Percentiles rank a stretch among this genome's conserved stretches.
phyloP scores from a whole-genome alignment of 2,329 filamentous ascomycete species.

The Cryphonectria naterciae region DNA sequence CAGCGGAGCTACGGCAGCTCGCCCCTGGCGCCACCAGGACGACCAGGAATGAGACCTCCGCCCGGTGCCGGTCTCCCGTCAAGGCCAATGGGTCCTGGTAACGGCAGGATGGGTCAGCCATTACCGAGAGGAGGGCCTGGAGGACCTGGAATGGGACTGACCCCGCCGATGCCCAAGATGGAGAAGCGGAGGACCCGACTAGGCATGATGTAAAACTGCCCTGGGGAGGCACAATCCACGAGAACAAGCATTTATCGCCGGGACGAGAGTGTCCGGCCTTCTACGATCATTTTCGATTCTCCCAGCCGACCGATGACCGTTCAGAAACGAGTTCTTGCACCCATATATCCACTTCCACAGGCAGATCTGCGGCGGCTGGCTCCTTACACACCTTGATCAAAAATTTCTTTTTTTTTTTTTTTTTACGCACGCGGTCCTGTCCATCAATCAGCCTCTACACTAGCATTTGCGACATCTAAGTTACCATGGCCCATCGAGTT shows the following conservation, averaged over 20 bases:
- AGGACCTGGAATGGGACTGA: conserved; percentile 40
- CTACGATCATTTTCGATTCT: neutral
- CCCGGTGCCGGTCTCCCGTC: conserved; percentile 26
- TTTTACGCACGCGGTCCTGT: neutral
- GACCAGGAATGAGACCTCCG: conserved; percentile 28
- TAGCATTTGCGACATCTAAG: neutral
- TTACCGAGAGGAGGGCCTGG: conserved; percentile 43
- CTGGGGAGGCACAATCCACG: neutral
- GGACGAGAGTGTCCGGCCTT: neutral
- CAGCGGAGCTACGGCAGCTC: conserved; percentile 29
- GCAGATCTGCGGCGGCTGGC: neutral
- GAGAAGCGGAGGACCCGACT: conserved; percentile 66
- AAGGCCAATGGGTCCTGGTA: conserved; percentile 24
- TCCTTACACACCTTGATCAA: neutral
- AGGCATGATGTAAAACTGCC: conserved; percentile 54
- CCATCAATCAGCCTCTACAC: neutral
- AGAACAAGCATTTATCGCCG: neutral
- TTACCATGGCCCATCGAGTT: neutral
- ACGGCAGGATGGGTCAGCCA: conserved; percentile 27
- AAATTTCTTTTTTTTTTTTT: neutral
- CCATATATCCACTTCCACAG: neutral
- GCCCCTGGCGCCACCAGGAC: conserved; percentile 27
- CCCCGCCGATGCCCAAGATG: conserved; percentile 52
- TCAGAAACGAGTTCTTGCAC: neutral
- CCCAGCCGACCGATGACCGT: neutral